A percentile compares a stretch with the other conserved stretches of the same genome.
These are phyloP conservation scores for Trichoderma aggressivum DNA, from an alignment of 2,329 filamentous ascomycete genomes.

Conservation along the genomic window DNA sequence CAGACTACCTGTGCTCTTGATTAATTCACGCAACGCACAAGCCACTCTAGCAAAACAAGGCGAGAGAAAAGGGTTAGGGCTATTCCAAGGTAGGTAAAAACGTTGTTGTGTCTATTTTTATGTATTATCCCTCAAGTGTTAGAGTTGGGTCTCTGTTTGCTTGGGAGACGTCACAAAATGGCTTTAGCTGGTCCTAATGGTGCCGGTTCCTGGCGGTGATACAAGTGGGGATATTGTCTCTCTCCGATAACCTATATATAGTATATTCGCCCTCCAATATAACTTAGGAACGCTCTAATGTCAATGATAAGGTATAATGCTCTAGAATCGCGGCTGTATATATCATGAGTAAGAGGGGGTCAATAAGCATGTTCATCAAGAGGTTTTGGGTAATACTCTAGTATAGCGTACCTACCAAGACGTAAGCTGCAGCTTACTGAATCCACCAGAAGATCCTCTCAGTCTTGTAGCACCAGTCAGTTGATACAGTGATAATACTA, in stretches of 20 bases:
- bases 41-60: neutral
- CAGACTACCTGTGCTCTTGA: neutral
- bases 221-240: neutral
- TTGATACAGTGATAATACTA: neutral
- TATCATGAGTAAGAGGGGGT: neutral
- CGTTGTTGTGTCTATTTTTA: neutral
- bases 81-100: neutral
- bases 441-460: neutral
- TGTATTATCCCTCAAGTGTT: neutral
- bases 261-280: neutral
- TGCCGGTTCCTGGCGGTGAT: neutral
- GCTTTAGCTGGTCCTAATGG: neutral
- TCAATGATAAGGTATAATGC: neutral
- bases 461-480: neutral
- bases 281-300: neutral
- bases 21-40: neutral
- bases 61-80: neutral
- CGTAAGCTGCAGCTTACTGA: neutral
- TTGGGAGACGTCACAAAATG: neutral
- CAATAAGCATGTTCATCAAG: neutral
- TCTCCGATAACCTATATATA: neutral
- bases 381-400: neutral
- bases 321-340: neutral
- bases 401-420: neutral
- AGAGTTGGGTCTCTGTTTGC: neutral